These are phyloP conservation scores for Trichoderma orchidacearum DNA, from an alignment of 495 filamentous ascomycete species.

Conservation along the genomic window DNA sequence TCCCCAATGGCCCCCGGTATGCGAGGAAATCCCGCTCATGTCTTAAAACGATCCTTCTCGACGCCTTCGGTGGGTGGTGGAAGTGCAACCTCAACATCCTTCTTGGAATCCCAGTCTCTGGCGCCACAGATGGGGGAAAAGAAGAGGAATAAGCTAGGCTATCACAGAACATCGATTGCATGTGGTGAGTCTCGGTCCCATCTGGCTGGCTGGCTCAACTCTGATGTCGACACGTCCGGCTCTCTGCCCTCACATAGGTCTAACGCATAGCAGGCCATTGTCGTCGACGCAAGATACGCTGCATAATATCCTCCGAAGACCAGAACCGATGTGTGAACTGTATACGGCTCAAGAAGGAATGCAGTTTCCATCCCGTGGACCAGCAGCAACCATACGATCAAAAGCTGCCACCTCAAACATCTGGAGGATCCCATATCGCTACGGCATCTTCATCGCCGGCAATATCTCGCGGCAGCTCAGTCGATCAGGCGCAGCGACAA, in stretches of 20 bases:
- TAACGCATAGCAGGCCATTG: constrained; percentile 56
- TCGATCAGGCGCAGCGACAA: constrained; percentile 26
- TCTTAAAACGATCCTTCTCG: constrained; percentile 1
- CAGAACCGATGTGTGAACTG: constrained; percentile 88
- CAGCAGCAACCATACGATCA: constrained; percentile 49
- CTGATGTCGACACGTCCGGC: not conserved
- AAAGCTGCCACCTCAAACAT: constrained; percentile 23
- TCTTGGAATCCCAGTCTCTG: not conserved
- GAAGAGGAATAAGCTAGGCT: constrained; percentile 90
- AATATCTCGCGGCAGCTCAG: constrained; percentile 26
- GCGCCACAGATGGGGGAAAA: constrained; percentile 49
- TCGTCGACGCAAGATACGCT: constrained; percentile 89
- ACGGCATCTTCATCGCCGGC: constrained; percentile 37
- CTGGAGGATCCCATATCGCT: constrained; percentile 22
- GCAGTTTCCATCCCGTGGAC: constrained; percentile 86
- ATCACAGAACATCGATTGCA: constrained; percentile 92
- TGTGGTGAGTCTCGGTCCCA: constrained; percentile 59
- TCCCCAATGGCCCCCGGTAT: not conserved
- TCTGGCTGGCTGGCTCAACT: not conserved
- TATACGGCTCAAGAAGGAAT: constrained; percentile 91
- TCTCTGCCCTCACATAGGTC: not conserved
- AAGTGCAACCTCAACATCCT: not conserved
- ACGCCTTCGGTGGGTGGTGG: not conserved
- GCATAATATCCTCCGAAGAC: constrained; percentile 69
- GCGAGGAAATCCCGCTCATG: not conserved